Evolutionary conservation across 768 basidiomycete genomes (phyloP).

Genomic region (Termitomyces sp.): DNA sequence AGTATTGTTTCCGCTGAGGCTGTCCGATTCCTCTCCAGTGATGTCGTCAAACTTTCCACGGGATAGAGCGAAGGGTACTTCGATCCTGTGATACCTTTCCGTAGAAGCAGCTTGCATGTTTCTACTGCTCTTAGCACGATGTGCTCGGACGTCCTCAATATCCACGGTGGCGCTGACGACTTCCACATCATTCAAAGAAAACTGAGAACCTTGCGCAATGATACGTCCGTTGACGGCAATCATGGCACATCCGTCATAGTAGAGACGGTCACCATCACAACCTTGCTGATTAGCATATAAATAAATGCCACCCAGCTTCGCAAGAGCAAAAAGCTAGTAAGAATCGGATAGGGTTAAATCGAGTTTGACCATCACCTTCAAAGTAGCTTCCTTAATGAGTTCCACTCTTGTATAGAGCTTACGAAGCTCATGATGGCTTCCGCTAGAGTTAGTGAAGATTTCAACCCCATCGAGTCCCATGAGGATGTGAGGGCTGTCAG

Average conservation of each 20-base stretch:
- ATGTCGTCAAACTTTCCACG: constrained; percentile 67
- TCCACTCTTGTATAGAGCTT: constrained; percentile 90
- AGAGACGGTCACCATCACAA: constrained; percentile 95
- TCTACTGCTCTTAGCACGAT: constrained; percentile 77
- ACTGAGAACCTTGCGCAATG: constrained; percentile 94
- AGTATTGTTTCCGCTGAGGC: constrained; percentile 29
- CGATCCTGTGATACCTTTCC: constrained; percentile 74
- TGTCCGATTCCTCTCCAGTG: constrained; percentile 42
- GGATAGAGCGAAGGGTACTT: constrained; percentile 75
- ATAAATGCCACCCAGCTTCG: constrained; percentile 93
- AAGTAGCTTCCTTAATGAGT: constrained; percentile 93
- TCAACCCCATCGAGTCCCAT: constrained; percentile 99
- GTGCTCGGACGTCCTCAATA: constrained; percentile 92
- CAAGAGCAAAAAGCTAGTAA: neutral
- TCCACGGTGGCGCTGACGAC: constrained; percentile 95
- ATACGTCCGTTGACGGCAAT: constrained; percentile 93
- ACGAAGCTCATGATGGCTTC: constrained; percentile 97
- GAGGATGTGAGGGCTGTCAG: constrained; percentile 86
- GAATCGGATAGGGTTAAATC: neutral
- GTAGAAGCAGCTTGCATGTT: constrained; percentile 84
- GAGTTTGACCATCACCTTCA: constrained; percentile 53
- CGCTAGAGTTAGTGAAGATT: constrained; percentile 98
- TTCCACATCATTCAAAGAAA: constrained; percentile 93
- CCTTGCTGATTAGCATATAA: constrained; percentile 99
- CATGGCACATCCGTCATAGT: constrained; percentile 96